Base-by-base conservation (phyloP, 164 flowering plant species). In the Tetracentron sinense region DNA sequence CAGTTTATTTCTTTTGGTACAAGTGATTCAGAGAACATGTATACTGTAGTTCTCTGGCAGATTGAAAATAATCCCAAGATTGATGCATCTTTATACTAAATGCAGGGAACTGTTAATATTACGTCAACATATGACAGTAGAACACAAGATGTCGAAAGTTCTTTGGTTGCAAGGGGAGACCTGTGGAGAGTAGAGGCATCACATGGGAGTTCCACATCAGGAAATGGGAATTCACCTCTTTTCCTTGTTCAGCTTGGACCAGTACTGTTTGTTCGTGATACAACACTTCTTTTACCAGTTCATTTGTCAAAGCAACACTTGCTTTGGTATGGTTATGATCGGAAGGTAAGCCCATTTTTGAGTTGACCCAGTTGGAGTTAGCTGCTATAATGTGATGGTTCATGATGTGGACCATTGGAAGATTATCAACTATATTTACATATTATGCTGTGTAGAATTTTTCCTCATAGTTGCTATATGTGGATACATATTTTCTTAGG, bases 261-360 rank as follows among this genome's bases (percentile, higher is more conserved):
- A 6, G 74, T 94, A 29, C 83, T 94, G 42, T 89, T 90, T 82
- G 83, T 91, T 52, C 98, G 97, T 56, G 95, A 87, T 75, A 65
- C 92, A 31, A 94, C 96, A n/a, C 85, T 94, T 63, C 95, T 94
- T 69, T 69, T 94, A 72, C 96, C 98, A 27, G 78, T 94, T 65
- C 98, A 90, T 79, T 71, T 89, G 70, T 94, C 98, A 69, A 94
- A 91, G 79, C 96, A 91, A 66, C 97, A 94, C 68, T 78, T 94
- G 81, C 93, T 94, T 77, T 94, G 99, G 99, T 94, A 94, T 80
- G 99, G 99, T 11, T 94, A 89, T 81, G 96, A 94, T 66, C 72
- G 95, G 54, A 91, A 94, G 98, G 98, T 93, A 81, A 54, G 71
- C 26, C 10, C 15, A 46, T 15, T 22, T 44, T 25, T 33, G 35